phyloP scores from a whole-genome alignment of 2,329 filamentous ascomycete genomes.

The Monosporascus cannonballus region DNA sequence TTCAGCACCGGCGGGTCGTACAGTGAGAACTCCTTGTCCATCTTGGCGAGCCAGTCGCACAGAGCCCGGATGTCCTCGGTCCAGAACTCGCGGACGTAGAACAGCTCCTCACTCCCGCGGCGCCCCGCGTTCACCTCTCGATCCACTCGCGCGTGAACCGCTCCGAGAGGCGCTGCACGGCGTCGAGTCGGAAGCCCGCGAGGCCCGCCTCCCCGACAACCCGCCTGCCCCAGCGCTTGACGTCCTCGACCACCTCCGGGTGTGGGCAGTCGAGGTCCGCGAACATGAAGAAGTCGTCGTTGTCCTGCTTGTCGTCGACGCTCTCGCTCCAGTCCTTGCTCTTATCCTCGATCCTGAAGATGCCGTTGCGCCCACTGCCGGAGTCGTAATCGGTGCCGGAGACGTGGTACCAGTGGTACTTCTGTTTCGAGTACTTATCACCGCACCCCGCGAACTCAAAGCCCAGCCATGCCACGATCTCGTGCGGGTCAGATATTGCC shows the following conservation, averaged over 20 bases:
- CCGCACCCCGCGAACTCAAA: constrained; percentile 60
- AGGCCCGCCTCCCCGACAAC: constrained; percentile 22
- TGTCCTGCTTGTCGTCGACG: constrained; percentile 56
- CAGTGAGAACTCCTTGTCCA: constrained; percentile 52
- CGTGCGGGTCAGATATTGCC: constrained; percentile 46
- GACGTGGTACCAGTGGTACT: constrained; percentile 64
- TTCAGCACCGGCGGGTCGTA: constrained; percentile 66
- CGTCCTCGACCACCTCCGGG: constrained; percentile 24
- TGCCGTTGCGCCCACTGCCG: constrained; percentile 45
- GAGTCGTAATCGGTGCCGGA: constrained; percentile 62
- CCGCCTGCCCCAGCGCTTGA: constrained; percentile 28
- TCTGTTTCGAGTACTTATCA: constrained; percentile 52
- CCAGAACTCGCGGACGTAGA: constrained; percentile 68
- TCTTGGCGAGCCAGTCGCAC: constrained; percentile 48
- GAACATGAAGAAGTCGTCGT: constrained; percentile 23
- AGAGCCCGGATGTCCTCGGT: constrained; percentile 50
- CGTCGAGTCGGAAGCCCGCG: constrained; percentile 28
- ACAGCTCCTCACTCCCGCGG: constrained; percentile 41
- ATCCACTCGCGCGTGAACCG: constrained; percentile 25
- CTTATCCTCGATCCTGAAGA: constrained; percentile 53
- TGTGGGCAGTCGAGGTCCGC: constrained; percentile 28
- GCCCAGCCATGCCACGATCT: constrained; percentile 63
- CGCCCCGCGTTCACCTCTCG: constrained; percentile 14
- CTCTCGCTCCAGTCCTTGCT: constrained; percentile 52
- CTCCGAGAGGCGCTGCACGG: constrained; percentile 30